These are phyloP conservation scores for Candida insectalens DNA, from an alignment of 805 yeast genomes.

Conservation along the genomic window DNA sequence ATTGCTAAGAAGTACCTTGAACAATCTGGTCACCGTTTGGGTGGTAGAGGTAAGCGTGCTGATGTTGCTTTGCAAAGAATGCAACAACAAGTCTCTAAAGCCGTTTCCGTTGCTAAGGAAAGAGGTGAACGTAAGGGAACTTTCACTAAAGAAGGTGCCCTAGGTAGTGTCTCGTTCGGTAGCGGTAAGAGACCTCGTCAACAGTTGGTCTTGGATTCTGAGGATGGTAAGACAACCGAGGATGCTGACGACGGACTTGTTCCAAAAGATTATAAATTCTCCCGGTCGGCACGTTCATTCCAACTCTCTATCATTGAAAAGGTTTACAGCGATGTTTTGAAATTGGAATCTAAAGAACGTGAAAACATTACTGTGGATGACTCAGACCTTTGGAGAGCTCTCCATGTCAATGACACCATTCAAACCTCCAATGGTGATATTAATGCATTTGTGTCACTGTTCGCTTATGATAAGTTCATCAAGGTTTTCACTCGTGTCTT, in stretches of 20 bases:
- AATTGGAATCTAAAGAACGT: constrained; percentile 68
- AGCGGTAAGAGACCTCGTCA: constrained; percentile 83
- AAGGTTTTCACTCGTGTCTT: constrained; percentile 83
- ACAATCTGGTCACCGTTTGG: constrained; percentile 83
- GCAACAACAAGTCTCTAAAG: constrained; percentile 97
- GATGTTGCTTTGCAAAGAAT: constrained; percentile 90
- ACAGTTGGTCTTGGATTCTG: constrained; percentile 52
- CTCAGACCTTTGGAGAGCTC: constrained; percentile 61
- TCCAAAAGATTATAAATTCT: constrained; percentile 23
- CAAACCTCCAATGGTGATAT: constrained; percentile 39
- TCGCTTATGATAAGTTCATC: constrained; percentile 80
- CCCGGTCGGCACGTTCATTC: constrained; percentile 35
- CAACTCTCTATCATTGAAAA: constrained; percentile 65
- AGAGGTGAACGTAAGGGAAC: constrained; percentile 55
- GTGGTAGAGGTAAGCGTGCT: constrained; percentile 76
- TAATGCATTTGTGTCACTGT: constrained; percentile 75
- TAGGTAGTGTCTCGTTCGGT: constrained; percentile 77
- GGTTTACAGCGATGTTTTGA: constrained; percentile 67
- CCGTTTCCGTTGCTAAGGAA: constrained; percentile 91
- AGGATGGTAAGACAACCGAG: constrained; percentile 16
- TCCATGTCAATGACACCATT: constrained; percentile 60
- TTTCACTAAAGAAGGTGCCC: constrained; percentile 67
- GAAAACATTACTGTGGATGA: constrained; percentile 38
- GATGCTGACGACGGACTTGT: constrained; percentile 12
- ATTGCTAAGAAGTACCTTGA: constrained; percentile 89